Base-by-base conservation (phyloP, 306 rosid genomes). In the Lathyrus tuberosus region DNA sequence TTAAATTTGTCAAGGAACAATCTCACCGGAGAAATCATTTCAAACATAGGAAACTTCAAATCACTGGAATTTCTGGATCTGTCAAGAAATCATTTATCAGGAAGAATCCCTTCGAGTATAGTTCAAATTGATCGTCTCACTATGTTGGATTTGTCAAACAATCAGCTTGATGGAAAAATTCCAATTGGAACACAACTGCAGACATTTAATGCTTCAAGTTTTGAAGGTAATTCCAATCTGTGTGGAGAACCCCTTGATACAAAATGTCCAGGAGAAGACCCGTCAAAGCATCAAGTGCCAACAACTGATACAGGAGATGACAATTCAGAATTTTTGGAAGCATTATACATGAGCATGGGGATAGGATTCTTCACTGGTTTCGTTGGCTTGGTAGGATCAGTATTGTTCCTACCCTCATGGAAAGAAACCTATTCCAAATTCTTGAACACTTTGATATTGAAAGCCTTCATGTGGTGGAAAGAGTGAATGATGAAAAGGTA, bases 101-200 rank as follows among this genome's bases (percentile, higher is more conserved):
- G 79, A 0, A 47, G 0, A 35, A 68, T 76, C 37, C 75, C 75
- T 15, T 8, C 20, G 0, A 76, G 80, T 60, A 43, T 76, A 15
- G 53, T 56, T 15, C 62, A 22, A 0, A 59, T 68, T 35, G 57
- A 61, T 49, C 40, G 16, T 13, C 70, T 76, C 3, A 1, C 33
- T 20, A 5, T n/a, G 24, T 56, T 75, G 43, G 62, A 75, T 4
- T 35, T 75, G 69, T 75, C 70, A 69, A 24, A 60, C 26, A 76
- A 76, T 28, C 18, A 11, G 12, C 70, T 76, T 5, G 11, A 1
- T 2, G 70, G 80, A 6, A 40, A 69, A 13, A 76, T 76, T 10
- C 75, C 75, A 0, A 2, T 6, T 35, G 75, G 80, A 24, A 59
- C 75, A 4, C 80, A 60, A 11, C 4, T 76, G 35, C 70, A 69